Evolutionary conservation across 75 land plant genomes (phyloP).

Genomic region (Pseudotsuga menziesii): DNA sequence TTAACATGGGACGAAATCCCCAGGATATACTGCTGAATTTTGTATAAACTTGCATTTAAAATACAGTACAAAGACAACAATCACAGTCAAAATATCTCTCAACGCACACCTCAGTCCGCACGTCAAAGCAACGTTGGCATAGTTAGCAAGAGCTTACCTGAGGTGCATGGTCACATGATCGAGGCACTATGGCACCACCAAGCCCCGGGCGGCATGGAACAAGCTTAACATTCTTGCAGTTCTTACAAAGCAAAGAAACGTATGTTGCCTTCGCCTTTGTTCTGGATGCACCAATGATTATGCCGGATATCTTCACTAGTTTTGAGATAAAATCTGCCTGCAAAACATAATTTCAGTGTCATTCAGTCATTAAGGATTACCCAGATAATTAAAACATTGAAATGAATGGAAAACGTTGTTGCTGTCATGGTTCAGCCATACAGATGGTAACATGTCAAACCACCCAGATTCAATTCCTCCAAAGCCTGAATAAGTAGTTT

Average conservation of each 20-base stretch:
- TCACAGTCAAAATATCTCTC: background rate
- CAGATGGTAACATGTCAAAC: no score
- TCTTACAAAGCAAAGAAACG: constrained; percentile 85
- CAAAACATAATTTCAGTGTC: background rate
- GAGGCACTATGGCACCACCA: constrained; percentile 96
- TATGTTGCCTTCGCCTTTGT: constrained; percentile 99
- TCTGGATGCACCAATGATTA: constrained; percentile 88
- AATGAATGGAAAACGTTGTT: no score
- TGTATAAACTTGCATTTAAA: no score
- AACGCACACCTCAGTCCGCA: no score
- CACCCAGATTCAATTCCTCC: no score
- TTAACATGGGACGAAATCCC: no score
- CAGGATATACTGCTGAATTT: no score
- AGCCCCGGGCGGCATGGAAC: constrained; percentile 97
- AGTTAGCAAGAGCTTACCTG: constrained; percentile 44
- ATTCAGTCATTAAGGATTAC: background rate
- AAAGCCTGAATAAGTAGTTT: no score
- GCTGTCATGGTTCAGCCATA: no score
- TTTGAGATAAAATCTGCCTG: constrained; percentile 89
- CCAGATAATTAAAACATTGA: no score
- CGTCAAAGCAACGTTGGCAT: background rate
- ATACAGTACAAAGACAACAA: background rate
- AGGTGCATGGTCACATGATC: constrained; percentile 88
- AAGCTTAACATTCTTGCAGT: constrained; percentile 75
- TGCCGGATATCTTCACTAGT: constrained; percentile 93